Evolutionary conservation across 371 early-diverging fungal genomes (phyloP).

Genomic region (Mortierella sp.): DNA sequence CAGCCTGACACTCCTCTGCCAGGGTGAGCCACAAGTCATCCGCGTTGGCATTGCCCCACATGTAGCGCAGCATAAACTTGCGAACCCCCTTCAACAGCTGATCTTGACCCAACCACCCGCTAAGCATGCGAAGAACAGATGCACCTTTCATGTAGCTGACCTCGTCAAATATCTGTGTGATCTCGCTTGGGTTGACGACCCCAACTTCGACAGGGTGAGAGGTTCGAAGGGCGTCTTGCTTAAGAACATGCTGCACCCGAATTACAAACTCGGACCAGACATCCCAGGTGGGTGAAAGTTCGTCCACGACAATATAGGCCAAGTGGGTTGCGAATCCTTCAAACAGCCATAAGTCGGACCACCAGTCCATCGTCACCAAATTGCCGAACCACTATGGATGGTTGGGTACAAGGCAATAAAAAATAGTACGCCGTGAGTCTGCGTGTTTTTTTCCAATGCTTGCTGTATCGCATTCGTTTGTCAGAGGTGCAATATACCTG

Average conservation of each 20-base stretch:
- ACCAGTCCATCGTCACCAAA: conserved; percentile 90
- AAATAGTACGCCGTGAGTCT: not conserved
- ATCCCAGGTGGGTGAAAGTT: conserved; percentile 85
- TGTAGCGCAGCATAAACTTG: conserved; percentile 61
- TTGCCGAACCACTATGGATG: conserved; percentile 93
- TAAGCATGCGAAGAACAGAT: conserved; percentile 92
- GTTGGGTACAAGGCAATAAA: not conserved
- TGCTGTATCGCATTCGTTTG: too few relatives aligned
- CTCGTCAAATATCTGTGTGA: conserved; percentile 87
- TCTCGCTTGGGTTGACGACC: conserved; percentile 83
- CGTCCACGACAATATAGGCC: conserved; percentile 85
- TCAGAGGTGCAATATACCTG: conserved; percentile 60
- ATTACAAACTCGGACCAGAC: conserved; percentile 78
- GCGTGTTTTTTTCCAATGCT: not conserved
- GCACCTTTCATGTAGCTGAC: conserved; percentile 94
- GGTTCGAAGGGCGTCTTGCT: conserved; percentile 83
- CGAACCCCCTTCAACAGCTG: conserved; percentile 83
- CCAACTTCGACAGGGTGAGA: conserved; percentile 95
- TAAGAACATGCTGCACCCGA: conserved; percentile 78
- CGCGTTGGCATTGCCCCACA: conserved; percentile 90
- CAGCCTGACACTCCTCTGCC: conserved; percentile 73
- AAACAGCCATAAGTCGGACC: conserved; percentile 96
- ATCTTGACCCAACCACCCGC: conserved; percentile 83
- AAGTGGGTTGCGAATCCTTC: conserved; percentile 98
- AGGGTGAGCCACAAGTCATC: conserved; percentile 90